phyloP scores from a whole-genome alignment of 345 rosid species.

The Cardamine chenopodiifolia region DNA sequence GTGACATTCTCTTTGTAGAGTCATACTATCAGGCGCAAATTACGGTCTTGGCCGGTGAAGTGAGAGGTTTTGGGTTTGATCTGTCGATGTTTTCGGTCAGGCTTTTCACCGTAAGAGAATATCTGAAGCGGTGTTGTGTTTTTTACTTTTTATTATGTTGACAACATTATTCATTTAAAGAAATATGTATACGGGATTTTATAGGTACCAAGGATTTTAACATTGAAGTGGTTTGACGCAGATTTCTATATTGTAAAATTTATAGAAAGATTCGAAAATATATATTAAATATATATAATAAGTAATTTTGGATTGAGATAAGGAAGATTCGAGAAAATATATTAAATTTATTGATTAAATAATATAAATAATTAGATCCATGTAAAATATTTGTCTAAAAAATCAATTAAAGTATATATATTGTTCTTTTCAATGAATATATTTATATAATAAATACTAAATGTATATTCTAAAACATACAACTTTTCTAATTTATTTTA shows the following conservation, averaged over 20 bases:
- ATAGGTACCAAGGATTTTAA: not conserved
- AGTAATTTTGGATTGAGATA: not conserved
- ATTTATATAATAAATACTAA: not conserved
- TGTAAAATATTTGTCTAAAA: not conserved
- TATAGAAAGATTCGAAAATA: not conserved
- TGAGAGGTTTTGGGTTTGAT: constrained; percentile 26
- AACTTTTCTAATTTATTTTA: too few species aligned
- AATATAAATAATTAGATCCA: not conserved
- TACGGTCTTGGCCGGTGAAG: constrained; percentile 53
- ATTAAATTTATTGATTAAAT: not conserved
- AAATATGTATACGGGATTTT: too few species aligned
- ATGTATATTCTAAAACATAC: not conserved
- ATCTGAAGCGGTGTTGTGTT: not conserved
- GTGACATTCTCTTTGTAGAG: constrained; percentile 60
- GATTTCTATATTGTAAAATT: not conserved
- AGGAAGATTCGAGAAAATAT: not conserved
- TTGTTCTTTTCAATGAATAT: not conserved
- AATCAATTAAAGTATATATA: not conserved
- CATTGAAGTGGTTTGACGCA: not conserved
- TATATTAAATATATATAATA: not conserved
- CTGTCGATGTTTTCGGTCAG: not conserved
- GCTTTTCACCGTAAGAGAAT: not conserved
- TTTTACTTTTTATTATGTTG: not conserved
- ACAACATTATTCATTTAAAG: not conserved
- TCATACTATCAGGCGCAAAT: constrained; percentile 55